Evolutionary conservation across 2,329 filamentous ascomycete species (phyloP).

Genomic region (Conoideocrella luteorostrata): DNA sequence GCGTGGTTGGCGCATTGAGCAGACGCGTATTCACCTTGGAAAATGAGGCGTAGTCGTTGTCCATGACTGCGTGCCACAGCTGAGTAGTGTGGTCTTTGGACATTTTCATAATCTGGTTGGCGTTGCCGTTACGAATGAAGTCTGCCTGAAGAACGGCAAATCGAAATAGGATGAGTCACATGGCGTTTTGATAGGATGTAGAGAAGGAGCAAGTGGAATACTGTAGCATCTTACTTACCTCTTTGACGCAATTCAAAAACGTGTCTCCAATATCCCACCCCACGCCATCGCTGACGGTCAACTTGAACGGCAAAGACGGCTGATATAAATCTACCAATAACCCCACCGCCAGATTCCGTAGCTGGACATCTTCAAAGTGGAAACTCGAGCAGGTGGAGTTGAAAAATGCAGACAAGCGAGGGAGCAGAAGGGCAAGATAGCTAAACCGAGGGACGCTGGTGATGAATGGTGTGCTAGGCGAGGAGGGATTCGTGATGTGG

Average conservation of each 20-base stretch:
- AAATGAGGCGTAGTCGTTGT: slow-evolving; percentile 69
- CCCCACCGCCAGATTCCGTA: slow-evolving; percentile 47
- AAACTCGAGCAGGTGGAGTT: slow-evolving; percentile 50
- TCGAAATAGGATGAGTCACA: too few relatives aligned
- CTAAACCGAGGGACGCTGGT: slow-evolving; percentile 50
- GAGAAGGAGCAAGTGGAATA: background rate
- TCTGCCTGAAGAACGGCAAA: too few relatives aligned
- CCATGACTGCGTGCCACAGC: slow-evolving; percentile 74
- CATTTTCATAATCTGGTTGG: slow-evolving; percentile 83
- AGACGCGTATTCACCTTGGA: slow-evolving; percentile 69
- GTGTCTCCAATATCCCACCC: slow-evolving; percentile 57
- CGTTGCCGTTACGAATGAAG: slow-evolving; percentile 80
- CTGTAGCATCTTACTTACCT: too few relatives aligned
- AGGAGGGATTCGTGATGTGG: slow-evolving; percentile 44
- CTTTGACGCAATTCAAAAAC: slow-evolving; percentile 59
- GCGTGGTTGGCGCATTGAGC: slow-evolving; percentile 65
- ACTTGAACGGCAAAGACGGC: slow-evolving; percentile 46
- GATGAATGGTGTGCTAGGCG: slow-evolving; percentile 43
- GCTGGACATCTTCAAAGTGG: slow-evolving; percentile 48
- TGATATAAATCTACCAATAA: slow-evolving; percentile 52
- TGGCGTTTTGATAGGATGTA: background rate
- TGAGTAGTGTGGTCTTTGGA: slow-evolving; percentile 77
- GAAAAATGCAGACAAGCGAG: slow-evolving; percentile 49
- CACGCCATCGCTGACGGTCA: slow-evolving; percentile 47
- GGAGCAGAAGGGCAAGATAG: slow-evolving; percentile 52